Evolutionary conservation across 176 grass and related monocot species (phyloP).

Genomic region (Carex scoparia): DNA sequence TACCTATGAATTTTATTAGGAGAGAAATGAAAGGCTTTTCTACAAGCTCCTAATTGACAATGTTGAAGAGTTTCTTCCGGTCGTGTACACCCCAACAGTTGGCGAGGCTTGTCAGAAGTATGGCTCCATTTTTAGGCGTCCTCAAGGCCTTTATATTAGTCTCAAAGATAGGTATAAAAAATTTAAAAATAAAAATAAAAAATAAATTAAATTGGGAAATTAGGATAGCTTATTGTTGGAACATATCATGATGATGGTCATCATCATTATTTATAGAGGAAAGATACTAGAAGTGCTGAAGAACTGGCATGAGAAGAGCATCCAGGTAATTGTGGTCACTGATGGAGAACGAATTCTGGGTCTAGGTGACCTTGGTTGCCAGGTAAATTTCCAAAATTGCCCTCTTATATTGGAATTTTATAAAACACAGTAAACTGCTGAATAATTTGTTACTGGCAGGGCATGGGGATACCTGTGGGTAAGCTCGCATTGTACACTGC

Average conservation of each 20-base stretch:
- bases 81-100: constrained; percentile 94
- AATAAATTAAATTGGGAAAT: not conserved
- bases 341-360: constrained; percentile 91
- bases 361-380: constrained; percentile 92
- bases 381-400: constrained; percentile 36
- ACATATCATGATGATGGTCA: not conserved
- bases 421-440: not conserved
- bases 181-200: not conserved
- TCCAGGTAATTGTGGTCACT: constrained; percentile 88
- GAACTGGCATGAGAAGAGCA: constrained; percentile 93
- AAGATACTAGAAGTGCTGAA: constrained; percentile 73
- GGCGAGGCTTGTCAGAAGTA: constrained; percentile 98
- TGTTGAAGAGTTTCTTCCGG: constrained; percentile 81
- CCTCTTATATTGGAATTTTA: not conserved
- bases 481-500: constrained; percentile 85
- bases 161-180: constrained; percentile 68
- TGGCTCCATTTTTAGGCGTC: constrained; percentile 64
- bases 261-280: constrained; percentile 36
- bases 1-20: constrained; percentile 32
- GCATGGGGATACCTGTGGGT: constrained; percentile 94
- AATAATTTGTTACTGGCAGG: constrained; percentile 33
- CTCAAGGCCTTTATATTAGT: constrained; percentile 78
- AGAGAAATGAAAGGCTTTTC: constrained; percentile 81
- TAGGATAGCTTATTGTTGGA: not conserved
- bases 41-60: constrained; percentile 86